Base-by-base conservation (phyloP, 345 rosid genomes). In the Noccaea caerulescens region DNA sequence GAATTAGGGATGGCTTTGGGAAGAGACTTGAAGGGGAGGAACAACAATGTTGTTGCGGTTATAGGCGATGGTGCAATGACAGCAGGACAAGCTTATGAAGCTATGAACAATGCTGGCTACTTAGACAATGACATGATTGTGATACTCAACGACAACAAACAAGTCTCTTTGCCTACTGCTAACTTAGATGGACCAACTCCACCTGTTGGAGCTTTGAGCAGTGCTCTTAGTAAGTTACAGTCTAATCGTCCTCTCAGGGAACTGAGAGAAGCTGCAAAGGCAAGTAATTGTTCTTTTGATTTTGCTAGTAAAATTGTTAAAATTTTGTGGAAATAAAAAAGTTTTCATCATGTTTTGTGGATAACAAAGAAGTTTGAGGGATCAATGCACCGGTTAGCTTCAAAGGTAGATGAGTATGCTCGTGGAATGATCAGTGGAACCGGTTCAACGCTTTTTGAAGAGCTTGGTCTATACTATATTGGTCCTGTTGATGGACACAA, bases 11-110 rank as follows among this genome's bases (percentile, higher is more conserved):
- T 93, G 98, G 94, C 98, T 2, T 89, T 91, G 18, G 97, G 96
- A 32, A 83, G 98, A 71, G 98, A 93, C 81, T 78, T 93, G 34
- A 91, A 93, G 62, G 97, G 92, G 66, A 81, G 80, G 61, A 79
- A 71, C 55, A 91, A 91, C 80, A 77, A 83, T 27, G 93, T 93
- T 47, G 79, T 91, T 44, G 89, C 95, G 33, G 88, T 93, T 51
- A 93, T 93, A 27, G 97, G 99, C 13, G 97, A 93, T 59, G 99
- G 97, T 68, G 99, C 99, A 37, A 93, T 93, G 99, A 93, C 99
- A 2, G 99, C 99, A 14, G 99, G 99, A 12, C 97, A 93, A 63
- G 99, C 99, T 73, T 93, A 87, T 63, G 99, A 93, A 83, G 97
- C 99, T 18, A 91, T 93, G 97, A 93, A 93, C 85, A 93, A 91